These are phyloP conservation scores for Xylariaceae sp. DNA, from an alignment of 2,329 filamentous ascomycete genomes.

Conservation along the genomic window DNA sequence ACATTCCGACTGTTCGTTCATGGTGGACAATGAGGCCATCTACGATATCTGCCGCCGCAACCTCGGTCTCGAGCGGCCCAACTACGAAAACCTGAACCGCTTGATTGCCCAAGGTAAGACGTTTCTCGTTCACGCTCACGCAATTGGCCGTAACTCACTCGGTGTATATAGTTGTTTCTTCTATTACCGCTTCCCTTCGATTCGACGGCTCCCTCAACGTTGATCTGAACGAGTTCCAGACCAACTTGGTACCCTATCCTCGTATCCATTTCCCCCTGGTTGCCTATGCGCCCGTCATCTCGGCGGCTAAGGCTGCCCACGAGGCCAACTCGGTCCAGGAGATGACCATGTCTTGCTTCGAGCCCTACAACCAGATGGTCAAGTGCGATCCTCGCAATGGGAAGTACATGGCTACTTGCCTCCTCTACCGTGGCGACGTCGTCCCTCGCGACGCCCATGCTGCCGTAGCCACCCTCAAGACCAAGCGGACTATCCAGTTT, in stretches of 20 bases:
- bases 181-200: slow-evolving; percentile 95
- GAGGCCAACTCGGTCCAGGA: slow-evolving; percentile 97
- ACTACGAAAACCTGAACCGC: slow-evolving; percentile 98
- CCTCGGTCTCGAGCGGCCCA: slow-evolving; percentile 92
- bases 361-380: slow-evolving; percentile 99
- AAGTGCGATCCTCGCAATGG: slow-evolving; percentile 98
- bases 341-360: slow-evolving; percentile 98
- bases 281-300: slow-evolving; percentile 91
- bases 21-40: slow-evolving; percentile 99
- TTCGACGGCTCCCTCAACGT: slow-evolving; percentile 99
- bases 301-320: slow-evolving; percentile 90
- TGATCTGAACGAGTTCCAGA: slow-evolving; percentile 99
- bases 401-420: slow-evolving; percentile 99
- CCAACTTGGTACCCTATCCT: slow-evolving; percentile 97
- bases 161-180: slow-evolving; percentile 77
- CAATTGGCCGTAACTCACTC: slow-evolving; percentile 19
- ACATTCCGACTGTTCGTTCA: slow-evolving; percentile 99
- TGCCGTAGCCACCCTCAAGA: slow-evolving; percentile 94
- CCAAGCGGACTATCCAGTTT: slow-evolving; percentile 98
- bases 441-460: slow-evolving; percentile 92
- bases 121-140: neutral
- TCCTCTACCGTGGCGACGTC: slow-evolving; percentile 97
- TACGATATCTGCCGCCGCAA: slow-evolving; percentile 99
- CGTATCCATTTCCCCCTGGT: slow-evolving; percentile 99
- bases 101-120: slow-evolving; percentile 84